Evolutionary conservation across 129 eudicot species (phyloP).

Genomic region (Artemisia annua): DNA sequence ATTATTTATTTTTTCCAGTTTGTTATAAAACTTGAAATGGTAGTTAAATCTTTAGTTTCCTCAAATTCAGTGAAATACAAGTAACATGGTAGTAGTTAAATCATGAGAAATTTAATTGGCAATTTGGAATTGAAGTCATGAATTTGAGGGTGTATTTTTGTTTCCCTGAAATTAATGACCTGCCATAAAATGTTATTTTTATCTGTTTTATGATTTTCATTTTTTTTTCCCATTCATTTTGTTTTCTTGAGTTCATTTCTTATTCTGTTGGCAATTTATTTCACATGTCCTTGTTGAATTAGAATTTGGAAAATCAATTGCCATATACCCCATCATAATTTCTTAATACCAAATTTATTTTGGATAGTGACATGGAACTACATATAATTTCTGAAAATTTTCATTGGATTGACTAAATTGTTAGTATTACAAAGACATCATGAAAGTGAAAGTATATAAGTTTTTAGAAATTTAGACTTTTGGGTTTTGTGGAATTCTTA

Average conservation of each 20-base stretch:
- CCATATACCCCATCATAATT: not conserved
- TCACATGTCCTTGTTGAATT: constrained; percentile 5
- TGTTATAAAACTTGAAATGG: no score
- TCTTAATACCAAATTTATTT: not conserved
- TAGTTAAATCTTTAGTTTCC: no score
- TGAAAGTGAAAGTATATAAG: not conserved
- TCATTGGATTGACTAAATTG: not conserved
- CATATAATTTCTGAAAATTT: not conserved
- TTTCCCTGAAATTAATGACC: constrained; percentile 35
- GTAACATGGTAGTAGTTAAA: not conserved
- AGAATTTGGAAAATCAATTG: constrained; percentile 3
- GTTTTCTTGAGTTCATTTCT: not conserved
- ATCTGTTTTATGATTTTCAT: not conserved
- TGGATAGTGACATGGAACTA: not conserved
- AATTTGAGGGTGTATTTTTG: constrained; percentile 17
- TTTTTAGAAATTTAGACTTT: not conserved
- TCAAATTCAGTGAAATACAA: constrained; percentile 17
- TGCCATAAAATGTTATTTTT: constrained; percentile 21
- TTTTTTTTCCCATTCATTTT: no score
- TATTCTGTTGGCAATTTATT: constrained; percentile 5
- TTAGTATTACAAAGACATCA: not conserved
- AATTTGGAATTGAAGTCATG: constrained; percentile 26
- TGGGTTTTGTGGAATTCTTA: not conserved
- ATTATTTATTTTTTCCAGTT: no score
- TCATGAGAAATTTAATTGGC: constrained; percentile 16